Percentiles rank a stretch among this genome's conserved stretches.
Conservation (phyloP, 805 yeast genomes). For the Cyberlindnera japonica region DNA sequence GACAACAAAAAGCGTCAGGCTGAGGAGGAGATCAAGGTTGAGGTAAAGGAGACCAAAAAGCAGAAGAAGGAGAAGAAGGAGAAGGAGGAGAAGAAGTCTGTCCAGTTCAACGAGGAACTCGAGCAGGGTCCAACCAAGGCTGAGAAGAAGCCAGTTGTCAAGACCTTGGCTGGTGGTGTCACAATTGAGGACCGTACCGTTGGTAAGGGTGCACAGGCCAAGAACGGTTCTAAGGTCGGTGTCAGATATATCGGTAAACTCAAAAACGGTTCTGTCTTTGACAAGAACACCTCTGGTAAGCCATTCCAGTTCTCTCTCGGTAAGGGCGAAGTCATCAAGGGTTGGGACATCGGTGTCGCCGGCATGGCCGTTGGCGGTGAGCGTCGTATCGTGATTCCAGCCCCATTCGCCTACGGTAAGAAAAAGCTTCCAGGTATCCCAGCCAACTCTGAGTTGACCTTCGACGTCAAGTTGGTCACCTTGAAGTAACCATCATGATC, state of each 20-base stretch:
- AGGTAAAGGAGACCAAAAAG: conserved; percentile 29
- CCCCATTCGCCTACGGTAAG: conserved; percentile 95
- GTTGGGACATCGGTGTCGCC: conserved; percentile 98
- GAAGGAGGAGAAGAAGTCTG: conserved; percentile 49
- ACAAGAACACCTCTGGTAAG: conserved; percentile 95
- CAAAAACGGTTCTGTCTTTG: conserved; percentile 93
- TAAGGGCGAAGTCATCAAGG: conserved; percentile 97
- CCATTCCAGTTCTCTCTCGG: conserved; percentile 91
- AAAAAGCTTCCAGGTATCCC: conserved; percentile 96
- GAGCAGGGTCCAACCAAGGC: conserved; percentile 89
- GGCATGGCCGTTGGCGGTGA: conserved; percentile 99
- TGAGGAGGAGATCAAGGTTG: conserved; percentile 40
- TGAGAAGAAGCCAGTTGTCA: conserved; percentile 58
- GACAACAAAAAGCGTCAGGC: conserved; percentile 39
- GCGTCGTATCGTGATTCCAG: conserved; percentile 94
- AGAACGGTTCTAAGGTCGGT: conserved; percentile 86
- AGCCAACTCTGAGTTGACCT: conserved; percentile 92
- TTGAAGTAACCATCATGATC: conserved; percentile 55
- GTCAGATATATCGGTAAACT: conserved; percentile 98
- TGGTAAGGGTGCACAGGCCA: conserved; percentile 87
- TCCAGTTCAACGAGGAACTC: conserved; percentile 83
- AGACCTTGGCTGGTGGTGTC: conserved; percentile 90
- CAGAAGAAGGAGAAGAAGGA: conserved; percentile 30
- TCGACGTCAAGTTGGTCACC: conserved; percentile 90
- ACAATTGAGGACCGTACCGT: conserved; percentile 85